Evolutionary conservation across 2,329 filamentous ascomycete species (phyloP).

Genomic region (Claviceps capensis): DNA sequence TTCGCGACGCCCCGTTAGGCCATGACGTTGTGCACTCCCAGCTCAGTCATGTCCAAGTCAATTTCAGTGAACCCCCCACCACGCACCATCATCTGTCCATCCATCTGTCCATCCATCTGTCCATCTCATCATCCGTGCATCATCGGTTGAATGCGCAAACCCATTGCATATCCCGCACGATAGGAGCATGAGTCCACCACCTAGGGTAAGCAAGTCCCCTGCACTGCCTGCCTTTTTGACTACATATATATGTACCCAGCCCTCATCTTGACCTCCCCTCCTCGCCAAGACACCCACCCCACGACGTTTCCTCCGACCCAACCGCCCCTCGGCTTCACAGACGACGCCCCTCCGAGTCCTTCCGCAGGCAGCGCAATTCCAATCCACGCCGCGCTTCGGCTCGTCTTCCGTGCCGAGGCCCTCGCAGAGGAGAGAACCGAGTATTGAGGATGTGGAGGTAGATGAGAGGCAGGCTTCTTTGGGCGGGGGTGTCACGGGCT

Average conservation of each 20-base stretch:
- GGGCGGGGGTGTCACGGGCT: neutral
- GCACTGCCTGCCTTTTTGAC: too few relatives aligned
- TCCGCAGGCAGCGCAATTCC: conserved; percentile 17
- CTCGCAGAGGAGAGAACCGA: conserved; percentile 13
- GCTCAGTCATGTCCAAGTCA: too few relatives aligned
- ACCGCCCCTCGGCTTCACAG: conserved; percentile 5
- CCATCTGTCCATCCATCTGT: neutral
- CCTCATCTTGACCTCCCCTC: neutral
- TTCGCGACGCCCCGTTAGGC: too few relatives aligned
- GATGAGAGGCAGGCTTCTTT: conserved; percentile 7
- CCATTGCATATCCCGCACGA: neutral
- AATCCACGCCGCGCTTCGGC: conserved; percentile 25
- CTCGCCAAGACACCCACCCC: conserved; percentile 24
- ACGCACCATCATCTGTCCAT: neutral
- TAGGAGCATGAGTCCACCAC: conserved; percentile 1
- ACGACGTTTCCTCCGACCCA: conserved; percentile 24
- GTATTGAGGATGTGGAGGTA: conserved; percentile 22
- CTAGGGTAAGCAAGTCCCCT: conserved; percentile 1
- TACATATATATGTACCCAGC: neutral
- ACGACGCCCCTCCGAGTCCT: conserved; percentile 17
- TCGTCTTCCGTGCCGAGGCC: conserved; percentile 18
- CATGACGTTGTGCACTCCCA: too few relatives aligned
- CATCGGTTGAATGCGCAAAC: neutral
- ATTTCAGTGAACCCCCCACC: neutral
- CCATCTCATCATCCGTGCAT: neutral